Evolutionary conservation across 1,139 yeast genomes (phyloP), one percentile per base, ranked within the genome.

Genomic region (Debaryomycetaceae sp.): DNA sequence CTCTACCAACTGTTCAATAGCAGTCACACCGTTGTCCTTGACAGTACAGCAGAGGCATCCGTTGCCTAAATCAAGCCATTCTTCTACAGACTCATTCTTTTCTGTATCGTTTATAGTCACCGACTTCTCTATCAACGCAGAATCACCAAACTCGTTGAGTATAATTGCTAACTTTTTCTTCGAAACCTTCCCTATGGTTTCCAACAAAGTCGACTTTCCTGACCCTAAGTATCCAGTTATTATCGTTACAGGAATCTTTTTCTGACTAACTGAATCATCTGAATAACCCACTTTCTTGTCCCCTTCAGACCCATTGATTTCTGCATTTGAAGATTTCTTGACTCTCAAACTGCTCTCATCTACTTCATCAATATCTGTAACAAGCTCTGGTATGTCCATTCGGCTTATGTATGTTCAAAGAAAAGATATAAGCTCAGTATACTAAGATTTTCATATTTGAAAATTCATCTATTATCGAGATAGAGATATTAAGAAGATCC

Each of bases 21-120:
- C 99, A 30, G 83, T 73, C 1, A 92, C 97, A 5, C 98, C 98
- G 43, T 82, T 86, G 57, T 91, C 97, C 58, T 88, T 89, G 17
- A 94, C 95, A 0, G 98, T 87, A 54, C 98, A 92, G 58, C 99
- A 92, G 38, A 94, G 72, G 61, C 99, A 92, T 1, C 98, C 98
- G 58, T 92, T 92, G 2, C 96, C 97, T 24, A 92, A 67, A 60
- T 92, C 98, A 4, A 92, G 70, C 98, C 98, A 94, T 58, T 92
- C 98, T 54, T 89, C 87, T 38, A 87, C 84, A 1, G 78, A 61
- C 6, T 69, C 70, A n/a, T 70, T 44, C 17, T 70, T 64, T 14
- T 67, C 78, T 14, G 72, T 66, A 49, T 84, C 87, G 48, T 81
- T 75, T 9, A 92, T 83, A 0, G 95, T 85, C 42, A 92, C 75